Evolutionary conservation across 768 basidiomycete species (phyloP).

Genomic region (Suillus clintonianus): DNA sequence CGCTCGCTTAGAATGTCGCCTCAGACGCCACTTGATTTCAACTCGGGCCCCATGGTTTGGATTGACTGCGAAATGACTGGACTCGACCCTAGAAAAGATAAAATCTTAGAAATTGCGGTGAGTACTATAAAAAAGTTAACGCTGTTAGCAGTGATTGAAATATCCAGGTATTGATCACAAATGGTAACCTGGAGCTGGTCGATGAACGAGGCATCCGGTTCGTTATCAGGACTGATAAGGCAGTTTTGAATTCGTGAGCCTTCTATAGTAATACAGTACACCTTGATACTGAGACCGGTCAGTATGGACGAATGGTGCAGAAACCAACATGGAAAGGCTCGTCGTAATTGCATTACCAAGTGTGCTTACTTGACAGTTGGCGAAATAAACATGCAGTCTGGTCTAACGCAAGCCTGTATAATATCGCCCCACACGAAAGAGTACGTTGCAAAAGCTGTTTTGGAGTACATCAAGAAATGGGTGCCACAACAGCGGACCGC

Average conservation of each 20-base stretch:
- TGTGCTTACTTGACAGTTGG: not conserved
- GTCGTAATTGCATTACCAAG: conserved; percentile 16
- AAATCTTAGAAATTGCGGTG: conserved; percentile 80
- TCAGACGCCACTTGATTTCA: conserved; percentile 40
- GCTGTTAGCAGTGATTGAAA: not conserved
- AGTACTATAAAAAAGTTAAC: conserved; percentile 12
- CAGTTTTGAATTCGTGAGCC: conserved; percentile 64
- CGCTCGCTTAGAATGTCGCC: conserved; percentile 9
- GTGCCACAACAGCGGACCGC: conserved; percentile 64
- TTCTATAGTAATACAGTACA: not conserved
- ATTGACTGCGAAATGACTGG: conserved; percentile 91
- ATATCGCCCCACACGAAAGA: conserved; percentile 65
- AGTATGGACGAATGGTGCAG: conserved; percentile 93
- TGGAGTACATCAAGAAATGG: conserved; percentile 85
- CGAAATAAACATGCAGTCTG: conserved; percentile 52
- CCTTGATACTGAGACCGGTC: not conserved
- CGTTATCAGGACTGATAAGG: conserved; percentile 73
- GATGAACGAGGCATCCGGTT: conserved; percentile 75
- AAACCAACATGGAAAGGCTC: conserved; percentile 73
- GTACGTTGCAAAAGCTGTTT: conserved; percentile 58
- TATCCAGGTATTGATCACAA: conserved; percentile 77
- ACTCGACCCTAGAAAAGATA: conserved; percentile 63
- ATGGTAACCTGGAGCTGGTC: conserved; percentile 78
- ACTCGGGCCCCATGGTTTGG: conserved; percentile 77
- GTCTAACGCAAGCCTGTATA: conserved; percentile 79